Conservation (phyloP, 2,329 filamentous ascomycete genomes). For the Huntiella omanensis region DNA sequence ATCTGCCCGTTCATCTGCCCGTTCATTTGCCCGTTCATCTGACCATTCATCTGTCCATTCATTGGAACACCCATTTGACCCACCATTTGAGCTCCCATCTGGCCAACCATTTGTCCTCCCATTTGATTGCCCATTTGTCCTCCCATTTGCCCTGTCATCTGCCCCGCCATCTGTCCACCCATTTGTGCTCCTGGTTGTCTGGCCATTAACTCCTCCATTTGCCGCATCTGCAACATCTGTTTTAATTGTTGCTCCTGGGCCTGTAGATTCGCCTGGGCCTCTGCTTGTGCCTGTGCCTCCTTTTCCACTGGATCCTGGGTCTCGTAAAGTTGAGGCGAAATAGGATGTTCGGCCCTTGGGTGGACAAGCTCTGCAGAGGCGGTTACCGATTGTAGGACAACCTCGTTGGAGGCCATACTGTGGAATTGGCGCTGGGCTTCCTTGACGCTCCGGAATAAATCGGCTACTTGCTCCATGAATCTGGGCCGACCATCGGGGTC, state of each 20-base stretch:
- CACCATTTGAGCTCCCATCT: background rate
- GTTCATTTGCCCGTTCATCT: no score
- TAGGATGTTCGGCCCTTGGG: background rate
- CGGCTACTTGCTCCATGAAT: constrained; percentile 24
- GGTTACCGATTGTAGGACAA: background rate
- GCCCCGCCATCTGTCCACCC: background rate
- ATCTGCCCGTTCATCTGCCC: no score
- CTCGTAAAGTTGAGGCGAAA: constrained; percentile 1
- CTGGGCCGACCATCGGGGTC: constrained; percentile 24
- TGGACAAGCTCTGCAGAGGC: background rate
- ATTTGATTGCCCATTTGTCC: no score
- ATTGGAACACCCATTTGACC: no score
- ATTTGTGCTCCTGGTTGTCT: no score
- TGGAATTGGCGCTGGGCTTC: background rate
- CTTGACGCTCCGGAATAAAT: constrained; percentile 21
- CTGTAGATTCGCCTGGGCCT: background rate
- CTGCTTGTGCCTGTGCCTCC: background rate
- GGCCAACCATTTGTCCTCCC: background rate
- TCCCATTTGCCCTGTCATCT: background rate
- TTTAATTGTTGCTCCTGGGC: background rate
- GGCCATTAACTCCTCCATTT: no score
- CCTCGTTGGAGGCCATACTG: background rate
- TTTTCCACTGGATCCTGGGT: constrained; percentile 1
- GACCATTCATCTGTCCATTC: no score
- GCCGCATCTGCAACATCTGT: no score